phyloP scores from a whole-genome alignment of 305 asterid species.

The Plantago coronopus region DNA sequence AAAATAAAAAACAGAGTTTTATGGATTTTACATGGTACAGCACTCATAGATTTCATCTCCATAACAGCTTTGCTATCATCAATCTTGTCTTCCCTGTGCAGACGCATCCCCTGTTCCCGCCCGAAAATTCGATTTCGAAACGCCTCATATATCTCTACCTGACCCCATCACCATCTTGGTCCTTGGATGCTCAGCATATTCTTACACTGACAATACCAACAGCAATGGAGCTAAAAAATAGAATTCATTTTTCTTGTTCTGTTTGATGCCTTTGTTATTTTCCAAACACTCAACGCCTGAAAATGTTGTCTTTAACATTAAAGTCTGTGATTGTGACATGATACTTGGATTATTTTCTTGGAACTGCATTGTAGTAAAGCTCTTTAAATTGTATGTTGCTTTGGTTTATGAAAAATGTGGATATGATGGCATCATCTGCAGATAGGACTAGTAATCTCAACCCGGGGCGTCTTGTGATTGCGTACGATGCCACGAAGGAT shows the following conservation, averaged over 20 bases:
- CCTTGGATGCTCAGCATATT: not conserved
- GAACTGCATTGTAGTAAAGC: not conserved
- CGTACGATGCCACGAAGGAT: conserved; percentile 57
- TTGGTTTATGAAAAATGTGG: not conserved
- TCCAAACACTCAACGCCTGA: not conserved
- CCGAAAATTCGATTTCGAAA: not conserved
- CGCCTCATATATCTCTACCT: too few relatives aligned
- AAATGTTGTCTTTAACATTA: not conserved
- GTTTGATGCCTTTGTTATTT: not conserved
- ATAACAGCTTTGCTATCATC: not conserved
- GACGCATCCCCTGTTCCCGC: not conserved
- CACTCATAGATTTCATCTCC: not conserved
- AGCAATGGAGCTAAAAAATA: not conserved
- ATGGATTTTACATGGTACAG: not conserved
- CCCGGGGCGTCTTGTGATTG: conserved; percentile 51
- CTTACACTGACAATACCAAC: not conserved
- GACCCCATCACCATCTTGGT: too few relatives aligned
- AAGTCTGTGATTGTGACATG: not conserved
- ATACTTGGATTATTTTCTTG: not conserved
- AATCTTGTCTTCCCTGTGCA: not conserved
- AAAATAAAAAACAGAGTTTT: too few relatives aligned
- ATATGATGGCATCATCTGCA: conserved; percentile 21
- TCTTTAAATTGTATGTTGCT: not conserved
- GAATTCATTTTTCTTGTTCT: not conserved
- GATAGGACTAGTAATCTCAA: conserved; percentile 30